Evolutionary conservation across 2,329 filamentous ascomycete genomes (phyloP).

Genomic region (Botrytis porri): DNA sequence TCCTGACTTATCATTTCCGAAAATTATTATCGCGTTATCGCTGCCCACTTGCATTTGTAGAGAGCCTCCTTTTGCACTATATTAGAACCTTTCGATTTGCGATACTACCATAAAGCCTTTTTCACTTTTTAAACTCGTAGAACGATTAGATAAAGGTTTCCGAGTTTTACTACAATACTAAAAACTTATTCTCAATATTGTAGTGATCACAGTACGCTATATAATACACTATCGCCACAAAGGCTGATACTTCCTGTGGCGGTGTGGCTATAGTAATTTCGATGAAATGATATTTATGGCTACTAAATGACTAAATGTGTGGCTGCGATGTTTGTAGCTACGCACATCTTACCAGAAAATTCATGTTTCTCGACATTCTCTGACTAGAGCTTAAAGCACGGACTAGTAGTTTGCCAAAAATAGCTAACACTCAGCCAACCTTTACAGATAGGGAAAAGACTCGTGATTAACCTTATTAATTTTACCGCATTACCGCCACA

Average conservation of each 20-base stretch:
- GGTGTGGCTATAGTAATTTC: constrained; percentile 19
- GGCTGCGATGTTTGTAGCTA: no score
- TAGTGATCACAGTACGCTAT: constrained; percentile 15
- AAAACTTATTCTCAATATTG: constrained; percentile 8
- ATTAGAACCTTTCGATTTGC: background rate
- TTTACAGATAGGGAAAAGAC: background rate
- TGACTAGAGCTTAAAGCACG: no score
- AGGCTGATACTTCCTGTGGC: constrained; percentile 13
- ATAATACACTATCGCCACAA: constrained; percentile 10
- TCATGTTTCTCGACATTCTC: no score
- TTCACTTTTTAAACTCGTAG: background rate
- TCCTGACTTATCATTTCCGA: no score
- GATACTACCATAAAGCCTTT: background rate
- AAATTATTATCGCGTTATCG: no score
- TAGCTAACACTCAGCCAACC: background rate
- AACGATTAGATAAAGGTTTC: constrained; percentile 6
- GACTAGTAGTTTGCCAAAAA: no score
- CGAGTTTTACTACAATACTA: constrained; percentile 1
- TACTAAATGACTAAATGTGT: background rate
- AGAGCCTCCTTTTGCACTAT: no score
- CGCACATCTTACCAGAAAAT: no score
- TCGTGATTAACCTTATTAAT: background rate
- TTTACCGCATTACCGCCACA: background rate
- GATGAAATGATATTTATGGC: constrained; percentile 17
- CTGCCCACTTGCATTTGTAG: no score